Conservation (phyloP, 2,329 filamentous ascomycete genomes). For the Arthrobotrys megalospora region DNA sequence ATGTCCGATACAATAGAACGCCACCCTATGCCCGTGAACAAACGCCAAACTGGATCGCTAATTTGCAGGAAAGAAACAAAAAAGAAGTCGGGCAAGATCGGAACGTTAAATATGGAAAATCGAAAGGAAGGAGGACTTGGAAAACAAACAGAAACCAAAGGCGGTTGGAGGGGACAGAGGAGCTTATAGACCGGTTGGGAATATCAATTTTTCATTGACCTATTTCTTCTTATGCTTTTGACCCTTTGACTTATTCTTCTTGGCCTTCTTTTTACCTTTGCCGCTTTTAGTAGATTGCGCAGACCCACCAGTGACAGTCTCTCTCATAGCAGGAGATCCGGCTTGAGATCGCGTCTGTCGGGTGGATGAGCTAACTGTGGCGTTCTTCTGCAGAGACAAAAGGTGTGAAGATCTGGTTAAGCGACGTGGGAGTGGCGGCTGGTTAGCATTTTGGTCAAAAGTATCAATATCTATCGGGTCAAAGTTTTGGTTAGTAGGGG, state of each 20-base stretch:
- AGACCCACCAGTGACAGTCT: no score
- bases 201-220: neutral
- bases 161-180: no score
- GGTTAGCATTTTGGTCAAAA: no score
- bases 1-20: neutral
- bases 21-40: constrained; percentile 10
- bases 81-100: neutral
- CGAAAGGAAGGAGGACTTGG: neutral
- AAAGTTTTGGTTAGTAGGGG: neutral
- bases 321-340: no score
- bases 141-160: neutral
- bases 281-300: neutral
- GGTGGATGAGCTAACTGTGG: no score
- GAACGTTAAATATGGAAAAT: neutral
- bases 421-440: no score
- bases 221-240: constrained; percentile 7
- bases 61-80: constrained; percentile 5
- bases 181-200: no score
- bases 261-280: neutral
- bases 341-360: no score
- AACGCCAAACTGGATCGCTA: constrained; percentile 8
- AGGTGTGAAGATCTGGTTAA: no score
- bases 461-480: neutral
- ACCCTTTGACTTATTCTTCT: neutral
- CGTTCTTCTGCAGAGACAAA: no score